These are phyloP conservation scores for Penicillium paxilli DNA, from an alignment of 495 filamentous ascomycete species.

Conservation along the genomic window DNA sequence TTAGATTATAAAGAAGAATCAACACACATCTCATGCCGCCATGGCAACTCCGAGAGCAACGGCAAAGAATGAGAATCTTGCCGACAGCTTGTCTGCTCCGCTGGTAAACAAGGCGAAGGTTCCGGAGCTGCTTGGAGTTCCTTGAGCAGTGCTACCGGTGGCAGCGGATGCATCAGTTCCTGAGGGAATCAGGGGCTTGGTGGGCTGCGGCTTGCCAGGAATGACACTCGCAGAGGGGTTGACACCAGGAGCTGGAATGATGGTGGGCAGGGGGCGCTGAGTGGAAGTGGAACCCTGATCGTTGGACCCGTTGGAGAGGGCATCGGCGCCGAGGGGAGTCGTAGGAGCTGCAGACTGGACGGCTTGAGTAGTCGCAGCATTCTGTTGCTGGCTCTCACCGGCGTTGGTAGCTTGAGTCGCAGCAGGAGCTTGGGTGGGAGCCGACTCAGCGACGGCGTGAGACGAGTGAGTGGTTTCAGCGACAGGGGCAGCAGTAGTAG, in stretches of 20 bases:
- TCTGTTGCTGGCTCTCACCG: background rate
- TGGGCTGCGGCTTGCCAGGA: conserved; percentile 1
- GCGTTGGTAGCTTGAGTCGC: background rate
- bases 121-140: conserved; percentile 9
- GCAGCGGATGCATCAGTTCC: conserved; percentile 10
- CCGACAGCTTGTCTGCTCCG: conserved; percentile 24
- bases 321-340: background rate
- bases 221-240: conserved; percentile 3
- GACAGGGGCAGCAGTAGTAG: background rate
- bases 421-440: background rate
- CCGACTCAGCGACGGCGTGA: background rate
- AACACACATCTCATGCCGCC: conserved; percentile 10
- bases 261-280: conserved; percentile 4
- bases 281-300: background rate
- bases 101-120: conserved; percentile 31
- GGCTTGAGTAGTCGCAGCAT: background rate
- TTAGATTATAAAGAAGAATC: background rate
- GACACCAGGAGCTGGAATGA: conserved; percentile 10
- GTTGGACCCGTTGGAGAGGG: background rate
- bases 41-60: conserved; percentile 20
- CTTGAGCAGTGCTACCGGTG: conserved; percentile 2
- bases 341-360: background rate
- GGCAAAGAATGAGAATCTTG: conserved; percentile 17
- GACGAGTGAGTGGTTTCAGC: background rate
- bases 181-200: conserved; percentile 12